Evolutionary conservation across 495 filamentous ascomycete genomes (phyloP), one percentile per base, ranked within the genome.

Genomic region (Aspergillus heteromorphus): DNA sequence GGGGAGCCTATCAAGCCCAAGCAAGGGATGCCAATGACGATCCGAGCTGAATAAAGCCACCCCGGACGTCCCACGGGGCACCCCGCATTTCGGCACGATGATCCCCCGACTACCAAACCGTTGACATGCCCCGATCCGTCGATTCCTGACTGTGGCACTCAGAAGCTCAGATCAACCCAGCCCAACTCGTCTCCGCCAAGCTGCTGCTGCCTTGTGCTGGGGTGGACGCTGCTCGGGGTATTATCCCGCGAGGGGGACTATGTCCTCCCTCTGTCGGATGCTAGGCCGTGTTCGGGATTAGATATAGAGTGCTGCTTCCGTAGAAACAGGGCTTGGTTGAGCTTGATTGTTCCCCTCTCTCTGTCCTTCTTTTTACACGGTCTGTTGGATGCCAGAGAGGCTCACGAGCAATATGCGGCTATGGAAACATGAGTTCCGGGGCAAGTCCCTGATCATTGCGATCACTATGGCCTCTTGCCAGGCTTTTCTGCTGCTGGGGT

Each of bases 401-500:
- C 36, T 18, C 20, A 47, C 29, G n/a, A 17, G 10, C 54, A 57
- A 49, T 5, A 64, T 64, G 61, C 58, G 25, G 31, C 58, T 64
- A n/a, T 64, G 61, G 61, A 64, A 57, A 54, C 61, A 64, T 41
- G 45, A 64, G 18, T 59, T 64, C 49, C 57, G 55, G 17, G 63
- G 63, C 49, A 54, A 38, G 53, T 17, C 60, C 34, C 48, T 65
- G 47, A 52, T 62, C 27, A 38, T 48, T 1, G 59, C 60, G 21
- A 62, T 65, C 31, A 62, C 63, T 19, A 49, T 58, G 45, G 63
- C 63, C 10, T 65, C 63, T 30, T 73, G 68, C 51, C 68, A 71
- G 59, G 68, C 68, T 18, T 73, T 73, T 21, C 57, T 73, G 20
- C 53, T 73, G 2, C 59, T 73, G 11, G 70, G 70, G 0, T 73